phyloP scores from a whole-genome alignment of 2,329 filamentous ascomycete genomes.

The Diaporthe sp. region DNA sequence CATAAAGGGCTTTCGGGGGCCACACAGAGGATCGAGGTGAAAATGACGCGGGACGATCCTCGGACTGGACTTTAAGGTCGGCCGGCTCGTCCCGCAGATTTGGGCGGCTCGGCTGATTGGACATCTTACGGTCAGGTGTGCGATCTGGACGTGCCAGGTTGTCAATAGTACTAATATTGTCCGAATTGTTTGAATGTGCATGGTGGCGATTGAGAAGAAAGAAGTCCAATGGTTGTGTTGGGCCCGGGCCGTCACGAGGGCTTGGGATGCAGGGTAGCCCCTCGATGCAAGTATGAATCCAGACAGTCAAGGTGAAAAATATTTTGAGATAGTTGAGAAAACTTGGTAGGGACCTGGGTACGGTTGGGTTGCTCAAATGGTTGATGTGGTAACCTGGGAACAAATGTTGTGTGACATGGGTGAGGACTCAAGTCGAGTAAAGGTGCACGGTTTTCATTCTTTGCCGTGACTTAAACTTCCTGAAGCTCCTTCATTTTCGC shows the following conservation, averaged over 20 bases:
- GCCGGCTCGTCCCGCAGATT: constrained; percentile 15
- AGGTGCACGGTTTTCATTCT: not conserved
- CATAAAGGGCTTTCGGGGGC: not conserved
- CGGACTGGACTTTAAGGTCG: not conserved
- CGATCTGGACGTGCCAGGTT: not conserved
- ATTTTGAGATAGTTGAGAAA: no score
- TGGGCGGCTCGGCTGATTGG: not conserved
- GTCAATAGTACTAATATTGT: not conserved
- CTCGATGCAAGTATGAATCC: not conserved
- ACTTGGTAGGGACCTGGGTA: no score
- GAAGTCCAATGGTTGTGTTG: no score
- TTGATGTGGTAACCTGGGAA: no score
- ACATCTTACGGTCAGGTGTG: not conserved
- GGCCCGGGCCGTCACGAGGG: not conserved
- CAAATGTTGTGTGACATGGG: no score
- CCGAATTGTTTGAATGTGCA: not conserved
- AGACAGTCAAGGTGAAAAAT: rapidly evolving
- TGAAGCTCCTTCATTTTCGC: constrained; percentile 32
- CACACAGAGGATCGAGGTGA: not conserved
- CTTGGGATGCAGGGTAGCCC: not conserved
- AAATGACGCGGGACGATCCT: constrained; percentile 25
- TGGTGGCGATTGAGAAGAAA: not conserved
- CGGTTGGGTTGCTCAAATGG: not conserved
- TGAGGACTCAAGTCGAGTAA: not conserved
- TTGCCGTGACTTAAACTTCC: not conserved